phyloP scores from a whole-genome alignment of 768 basidiomycete genomes.

The Boletus coccyginus region DNA sequence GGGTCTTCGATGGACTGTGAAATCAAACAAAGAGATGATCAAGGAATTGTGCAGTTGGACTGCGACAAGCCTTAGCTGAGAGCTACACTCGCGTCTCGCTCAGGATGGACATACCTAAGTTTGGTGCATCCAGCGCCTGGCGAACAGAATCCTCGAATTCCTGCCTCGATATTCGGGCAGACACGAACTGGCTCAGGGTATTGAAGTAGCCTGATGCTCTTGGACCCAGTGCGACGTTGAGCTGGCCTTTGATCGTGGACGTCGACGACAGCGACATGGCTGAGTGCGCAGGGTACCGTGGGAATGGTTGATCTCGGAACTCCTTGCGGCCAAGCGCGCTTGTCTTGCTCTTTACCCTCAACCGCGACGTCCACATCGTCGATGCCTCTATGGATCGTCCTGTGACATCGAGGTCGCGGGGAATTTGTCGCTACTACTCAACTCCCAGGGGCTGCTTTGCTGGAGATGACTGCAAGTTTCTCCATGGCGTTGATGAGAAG shows the following conservation, averaged over 20 bases:
- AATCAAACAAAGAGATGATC: conserved; percentile 80
- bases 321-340: too few relatives aligned
- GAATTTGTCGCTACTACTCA: conserved; percentile 66
- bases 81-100: neutral
- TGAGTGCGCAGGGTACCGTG: conserved; percentile 4
- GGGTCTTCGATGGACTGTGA: conserved; percentile 66
- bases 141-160: conserved; percentile 77
- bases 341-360: neutral
- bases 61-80: conserved; percentile 30
- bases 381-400: conserved; percentile 48
- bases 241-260: conserved; percentile 66
- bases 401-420: conserved; percentile 66
- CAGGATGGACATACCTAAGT: conserved; percentile 38
- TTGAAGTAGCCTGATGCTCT: conserved; percentile 62
- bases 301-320: conserved; percentile 7
- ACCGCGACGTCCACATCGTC: conserved; percentile 7
- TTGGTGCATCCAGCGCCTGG: conserved; percentile 56
- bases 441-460: conserved; percentile 67
- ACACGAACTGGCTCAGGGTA: conserved; percentile 63
- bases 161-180: conserved; percentile 62
- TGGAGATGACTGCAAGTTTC: conserved; percentile 71
- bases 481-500: conserved; percentile 53
- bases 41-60: conserved; percentile 83
- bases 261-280: conserved; percentile 76
- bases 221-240: conserved; percentile 57